Evolutionary conservation across 352 stramenopile genomes (phyloP), one percentile per base, ranked within the genome.

Genomic region (Globisporangium nunn): DNA sequence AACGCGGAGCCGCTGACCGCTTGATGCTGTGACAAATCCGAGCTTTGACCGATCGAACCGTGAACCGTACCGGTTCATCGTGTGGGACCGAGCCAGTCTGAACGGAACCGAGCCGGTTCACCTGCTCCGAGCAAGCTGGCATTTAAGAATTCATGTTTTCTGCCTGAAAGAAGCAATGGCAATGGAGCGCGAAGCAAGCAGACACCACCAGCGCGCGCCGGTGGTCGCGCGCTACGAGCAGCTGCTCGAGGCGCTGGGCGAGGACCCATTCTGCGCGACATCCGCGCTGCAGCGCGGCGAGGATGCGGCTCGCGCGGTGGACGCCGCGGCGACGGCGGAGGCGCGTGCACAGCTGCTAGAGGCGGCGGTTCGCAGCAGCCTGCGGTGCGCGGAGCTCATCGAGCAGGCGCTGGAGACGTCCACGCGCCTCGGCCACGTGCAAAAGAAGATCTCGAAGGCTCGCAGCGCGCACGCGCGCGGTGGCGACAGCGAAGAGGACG

Each of bases 351-450:
- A 73, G 44, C 44, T 87, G 57, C 50, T 91, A 18, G 59, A 59
- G 17, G 52, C 54, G 28, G 75, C 71, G 4, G 72, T 74, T 0
- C 59, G 78, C 18, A 85, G 81, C 58, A 91, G 79, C 41, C 47
- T 93, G 51, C 81, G 73, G 2, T 91, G 82, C 55, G 85, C 80
- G 5, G 72, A 91, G 56, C 70, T 95, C 49, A 88, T 95, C 28
- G 77, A 87, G 55, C 71, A 84, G 64, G 80, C 72, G 61, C 67
- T 95, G 23, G 67, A 77, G 44, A 61, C 75, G 1, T 72, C 74
- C 14, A 59, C 67, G 10, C 63, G 62, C 30, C 68, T 94, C 18
- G 78, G 64, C n/a, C 64, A 63, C 43, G 54, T 82, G 39, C 68
- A 88, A 47, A 67, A 70, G 50, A 73, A 72, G 43, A 63, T 89